Base-by-base conservation (phyloP, 129 eudicot species). In the Oenanthe sinensis region DNA sequence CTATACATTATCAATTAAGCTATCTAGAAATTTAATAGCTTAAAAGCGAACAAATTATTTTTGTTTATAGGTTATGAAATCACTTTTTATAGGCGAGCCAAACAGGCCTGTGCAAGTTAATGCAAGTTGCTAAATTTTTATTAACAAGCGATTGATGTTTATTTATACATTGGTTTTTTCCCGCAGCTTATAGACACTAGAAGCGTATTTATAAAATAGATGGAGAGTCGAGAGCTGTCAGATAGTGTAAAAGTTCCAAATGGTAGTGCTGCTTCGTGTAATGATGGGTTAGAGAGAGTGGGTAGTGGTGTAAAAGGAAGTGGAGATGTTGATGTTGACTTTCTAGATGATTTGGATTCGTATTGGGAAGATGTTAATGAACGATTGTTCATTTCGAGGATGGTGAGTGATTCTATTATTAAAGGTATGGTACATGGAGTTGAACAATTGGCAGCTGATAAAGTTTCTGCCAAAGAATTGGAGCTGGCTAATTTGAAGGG, bases 371-470 rank as follows among this genome's bases (percentile, higher is more conserved):
- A 90, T 75, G 82, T 96, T 5, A 86, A 87, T 85, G 90, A 86
- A 19, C 79, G 93, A 8, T 75, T 96, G 14, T 85, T 76, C 48
- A 71, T 96, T 40, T 86, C 97, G 2, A 83, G 99, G 82, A 86
- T 96, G 97, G 99, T 96, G 48, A 85, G 90, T 81, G 95, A 92
- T 71, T 83, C 99, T 0, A 77, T 96, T 43, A 87, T 86, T 11
- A 96, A 89, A 77, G 99, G 97, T 30, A 86, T 90, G 83, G 89
- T 92, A 40, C 86, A 70, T 79, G 99, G 97, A 2, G 90, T 96
- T 54, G 91, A 91, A 78, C 90, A 92, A 55, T 94, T 90, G 72
- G 90, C 97, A 10, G 87, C 86, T 10, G 93, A 86, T 79, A 84
- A 60, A 77, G 78, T 92, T 28, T 88, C 85, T 26, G 84, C 87